phyloP scores from a whole-genome alignment of 768 basidiomycete species.

The Glaciozyma martinii region DNA sequence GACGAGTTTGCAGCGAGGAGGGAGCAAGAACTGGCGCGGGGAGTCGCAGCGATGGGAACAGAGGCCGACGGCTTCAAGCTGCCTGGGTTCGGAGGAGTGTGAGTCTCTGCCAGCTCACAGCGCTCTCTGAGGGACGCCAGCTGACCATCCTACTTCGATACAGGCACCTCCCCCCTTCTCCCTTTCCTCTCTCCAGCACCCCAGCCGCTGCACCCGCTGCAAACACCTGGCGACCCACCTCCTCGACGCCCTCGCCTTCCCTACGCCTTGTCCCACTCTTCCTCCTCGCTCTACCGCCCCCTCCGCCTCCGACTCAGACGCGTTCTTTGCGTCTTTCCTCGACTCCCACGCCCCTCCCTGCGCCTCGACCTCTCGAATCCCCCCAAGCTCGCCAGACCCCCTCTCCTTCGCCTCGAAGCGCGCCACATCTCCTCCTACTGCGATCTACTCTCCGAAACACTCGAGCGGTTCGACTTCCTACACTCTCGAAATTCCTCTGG shows the following conservation, averaged over 20 bases:
- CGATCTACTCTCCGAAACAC: background rate
- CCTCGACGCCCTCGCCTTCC: constrained; percentile 39
- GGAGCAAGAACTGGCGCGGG: background rate
- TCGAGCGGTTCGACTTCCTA: background rate
- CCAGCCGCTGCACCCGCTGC: background rate
- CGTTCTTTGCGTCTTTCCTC: background rate
- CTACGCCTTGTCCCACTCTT: constrained; percentile 42
- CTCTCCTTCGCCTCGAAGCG: background rate
- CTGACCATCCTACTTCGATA: no score
- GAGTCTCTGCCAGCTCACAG: no score
- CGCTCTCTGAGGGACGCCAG: no score
- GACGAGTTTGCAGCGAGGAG: background rate
- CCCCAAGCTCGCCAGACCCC: constrained; percentile 13
- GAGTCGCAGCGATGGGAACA: background rate
- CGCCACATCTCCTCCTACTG: background rate
- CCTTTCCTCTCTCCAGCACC: background rate
- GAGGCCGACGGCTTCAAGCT: background rate
- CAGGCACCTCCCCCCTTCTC: constrained; percentile 7
- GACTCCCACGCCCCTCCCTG: background rate
- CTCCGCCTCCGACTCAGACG: background rate
- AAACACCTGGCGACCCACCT: background rate
- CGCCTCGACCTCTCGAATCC: background rate
- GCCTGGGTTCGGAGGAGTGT: constrained; percentile 2
- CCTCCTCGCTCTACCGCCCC: constrained; percentile 45
- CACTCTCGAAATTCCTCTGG: background rate